These are phyloP conservation scores for Aspergillus novofumigatus DNA, from an alignment of 2,329 filamentous ascomycete species.

Conservation along the genomic window DNA sequence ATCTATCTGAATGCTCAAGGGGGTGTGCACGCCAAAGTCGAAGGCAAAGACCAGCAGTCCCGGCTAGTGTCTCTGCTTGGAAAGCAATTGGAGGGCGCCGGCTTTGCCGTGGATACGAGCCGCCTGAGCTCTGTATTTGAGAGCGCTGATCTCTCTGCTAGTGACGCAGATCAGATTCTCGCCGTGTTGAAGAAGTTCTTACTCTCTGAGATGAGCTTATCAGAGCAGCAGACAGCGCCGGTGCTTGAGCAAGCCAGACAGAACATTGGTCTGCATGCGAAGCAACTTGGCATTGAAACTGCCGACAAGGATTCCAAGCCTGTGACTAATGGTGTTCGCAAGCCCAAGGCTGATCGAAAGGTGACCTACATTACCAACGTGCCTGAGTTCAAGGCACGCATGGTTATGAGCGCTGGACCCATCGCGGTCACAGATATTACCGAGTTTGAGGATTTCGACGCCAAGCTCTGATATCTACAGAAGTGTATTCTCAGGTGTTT, in stretches of 20 bases:
- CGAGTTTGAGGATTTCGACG: conserved; percentile 79
- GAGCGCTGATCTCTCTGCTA: conserved; percentile 42
- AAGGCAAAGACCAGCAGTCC: conserved; percentile 42
- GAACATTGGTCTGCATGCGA: conserved; percentile 44
- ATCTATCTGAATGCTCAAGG: conserved; percentile 78
- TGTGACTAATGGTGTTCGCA: conserved; percentile 20
- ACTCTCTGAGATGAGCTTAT: conserved; percentile 44
- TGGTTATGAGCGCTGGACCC: conserved; percentile 69
- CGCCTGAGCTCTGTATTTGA: conserved; percentile 44
- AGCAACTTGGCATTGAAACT: conserved; percentile 43
- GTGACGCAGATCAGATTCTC: conserved; percentile 49
- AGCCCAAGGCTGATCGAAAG: conserved; percentile 37
- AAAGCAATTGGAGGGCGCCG: conserved; percentile 47
- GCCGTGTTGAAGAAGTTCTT: conserved; percentile 51
- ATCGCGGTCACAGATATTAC: conserved; percentile 69
- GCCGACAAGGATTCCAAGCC: conserved; percentile 15
- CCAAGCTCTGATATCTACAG: conserved; percentile 62
- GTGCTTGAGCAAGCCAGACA: conserved; percentile 49
- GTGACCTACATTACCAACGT: conserved; percentile 69
- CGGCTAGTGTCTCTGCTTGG: conserved; percentile 41
- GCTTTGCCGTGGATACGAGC: conserved; percentile 40
- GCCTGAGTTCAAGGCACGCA: conserved; percentile 70
- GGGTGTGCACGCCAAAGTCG: conserved; percentile 38
- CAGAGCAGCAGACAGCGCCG: conserved; percentile 46
- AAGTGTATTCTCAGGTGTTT: neutral